Conservation (phyloP, 2,329 filamentous ascomycete species). For the Celoporthe dispersa region DNA sequence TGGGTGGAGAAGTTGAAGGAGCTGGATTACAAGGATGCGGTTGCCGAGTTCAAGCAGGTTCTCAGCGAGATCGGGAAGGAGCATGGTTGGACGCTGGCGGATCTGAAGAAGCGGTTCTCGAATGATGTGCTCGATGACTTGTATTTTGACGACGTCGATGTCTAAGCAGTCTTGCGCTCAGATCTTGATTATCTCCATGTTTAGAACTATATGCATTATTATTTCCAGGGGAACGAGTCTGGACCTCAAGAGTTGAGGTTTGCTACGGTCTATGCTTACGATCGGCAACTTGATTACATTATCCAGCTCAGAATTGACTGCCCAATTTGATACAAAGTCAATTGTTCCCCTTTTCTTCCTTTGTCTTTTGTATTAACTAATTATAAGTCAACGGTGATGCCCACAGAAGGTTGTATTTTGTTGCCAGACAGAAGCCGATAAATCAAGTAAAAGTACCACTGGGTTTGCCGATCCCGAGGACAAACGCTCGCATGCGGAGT, state of each 20-base stretch:
- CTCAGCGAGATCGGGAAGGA: conserved; percentile 42
- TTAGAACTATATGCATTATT: background rate
- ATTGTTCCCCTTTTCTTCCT: background rate
- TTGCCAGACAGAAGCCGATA: background rate
- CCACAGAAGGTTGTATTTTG: background rate
- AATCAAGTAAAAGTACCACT: background rate
- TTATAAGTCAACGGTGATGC: background rate
- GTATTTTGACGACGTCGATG: conserved; percentile 13
- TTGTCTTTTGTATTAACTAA: too few species aligned
- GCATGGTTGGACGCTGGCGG: conserved; percentile 45
- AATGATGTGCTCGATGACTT: conserved; percentile 45
- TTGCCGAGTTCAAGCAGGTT: conserved; percentile 41
- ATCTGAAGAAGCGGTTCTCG: conserved; percentile 46
- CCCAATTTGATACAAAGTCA: background rate
- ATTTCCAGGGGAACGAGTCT: too few species aligned
- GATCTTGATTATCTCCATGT: background rate
- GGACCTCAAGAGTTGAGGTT: too few species aligned
- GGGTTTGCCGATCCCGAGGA: background rate
- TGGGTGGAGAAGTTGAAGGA: conserved; percentile 40
- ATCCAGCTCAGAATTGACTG: too few species aligned
- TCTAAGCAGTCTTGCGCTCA: background rate
- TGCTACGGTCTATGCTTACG: too few species aligned
- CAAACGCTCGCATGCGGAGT: background rate
- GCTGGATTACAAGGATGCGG: conserved; percentile 45
- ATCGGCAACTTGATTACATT: too few species aligned